Base-by-base conservation (phyloP, 495 filamentous ascomycete genomes). In the Elasticomyces elasticus region DNA sequence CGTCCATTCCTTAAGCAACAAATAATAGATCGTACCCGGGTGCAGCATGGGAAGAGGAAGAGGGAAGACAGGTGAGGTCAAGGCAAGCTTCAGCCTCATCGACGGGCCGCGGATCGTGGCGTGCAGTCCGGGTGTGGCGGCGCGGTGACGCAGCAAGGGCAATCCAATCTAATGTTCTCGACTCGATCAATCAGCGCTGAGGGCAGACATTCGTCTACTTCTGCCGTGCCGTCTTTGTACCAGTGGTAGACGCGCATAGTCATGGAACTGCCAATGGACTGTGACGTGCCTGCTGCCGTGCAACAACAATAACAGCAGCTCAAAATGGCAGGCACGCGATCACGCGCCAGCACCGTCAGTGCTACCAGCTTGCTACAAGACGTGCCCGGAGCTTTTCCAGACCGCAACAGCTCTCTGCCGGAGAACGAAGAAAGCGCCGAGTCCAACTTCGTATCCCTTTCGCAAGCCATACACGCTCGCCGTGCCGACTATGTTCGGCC, bases 401-500 rank as follows among this genome's bases (percentile, higher is more conserved):
- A 41, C 12, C 46, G 26, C 24, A 15, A 28, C 58, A 49, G 19
- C 30, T 15, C 17, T 4, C 13, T 40, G 19, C 35, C 4, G 19
- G 13, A n/a, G 5, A 40, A 40, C 12, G 37, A 47, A 1, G 26
- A 46, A 9, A 24, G 25, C 2, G 42, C 38, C 2, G 15, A 31
- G 25, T 49, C 37, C 1, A 30, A 56, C 22, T 28, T 22, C 19
- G 22, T 51, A 3, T 75, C 74, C 40, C 68, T 85, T 2, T 74
- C 78, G 7, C 75, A 81, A 48, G 78, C 77, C 2, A 67, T 97
- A 17, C 78, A 80, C 64, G 81, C 83, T 11, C 74, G 92, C 38
- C 80, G 81, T 55, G 69, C 79, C 33, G 89, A 96, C 62, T 99
- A 89, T 64, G 83, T 82, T 9, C 77, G 76, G 12, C 76, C 81